phyloP scores from a whole-genome alignment of 2,329 filamentous ascomycete species.

The Apiospora arundinis region DNA sequence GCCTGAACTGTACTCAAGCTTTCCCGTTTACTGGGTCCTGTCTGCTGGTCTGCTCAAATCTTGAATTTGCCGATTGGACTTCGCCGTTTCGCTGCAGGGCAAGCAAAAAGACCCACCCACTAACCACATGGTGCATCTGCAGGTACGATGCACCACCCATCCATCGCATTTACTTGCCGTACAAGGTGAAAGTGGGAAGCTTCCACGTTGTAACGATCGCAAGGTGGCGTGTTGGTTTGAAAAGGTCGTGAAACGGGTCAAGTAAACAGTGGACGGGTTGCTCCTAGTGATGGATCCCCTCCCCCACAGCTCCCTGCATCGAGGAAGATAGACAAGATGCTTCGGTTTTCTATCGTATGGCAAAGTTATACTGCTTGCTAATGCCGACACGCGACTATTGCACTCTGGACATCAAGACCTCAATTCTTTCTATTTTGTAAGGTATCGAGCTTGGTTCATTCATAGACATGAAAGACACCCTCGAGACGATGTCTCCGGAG shows the following conservation, averaged over 20 bases:
- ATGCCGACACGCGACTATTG: not conserved
- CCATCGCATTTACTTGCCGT: too few relatives aligned
- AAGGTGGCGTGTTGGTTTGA: not conserved
- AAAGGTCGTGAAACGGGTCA: not conserved
- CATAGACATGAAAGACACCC: not conserved
- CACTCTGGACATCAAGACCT: not conserved
- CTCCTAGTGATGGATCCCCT: not conserved
- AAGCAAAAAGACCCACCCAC: not conserved
- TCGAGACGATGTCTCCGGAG: not conserved
- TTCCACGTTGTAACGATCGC: not conserved
- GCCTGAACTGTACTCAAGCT: not conserved
- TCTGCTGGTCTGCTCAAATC: too few relatives aligned
- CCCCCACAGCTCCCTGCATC: not conserved
- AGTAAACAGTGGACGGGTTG: not conserved
- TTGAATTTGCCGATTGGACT: not conserved
- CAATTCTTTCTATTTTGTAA: too few relatives aligned
- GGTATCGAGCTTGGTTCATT: too few relatives aligned
- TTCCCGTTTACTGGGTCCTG: not conserved
- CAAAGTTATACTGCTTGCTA: not conserved
- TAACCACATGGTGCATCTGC: not conserved
- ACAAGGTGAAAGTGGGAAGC: too few relatives aligned
- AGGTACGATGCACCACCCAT: not conserved
- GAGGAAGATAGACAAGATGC: not conserved
- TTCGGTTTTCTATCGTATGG: not conserved
- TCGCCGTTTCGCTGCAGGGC: not conserved